Evolutionary conservation across 1,284 basidiomycete genomes (phyloP).

Genomic region (Hymenochaete sp.): DNA sequence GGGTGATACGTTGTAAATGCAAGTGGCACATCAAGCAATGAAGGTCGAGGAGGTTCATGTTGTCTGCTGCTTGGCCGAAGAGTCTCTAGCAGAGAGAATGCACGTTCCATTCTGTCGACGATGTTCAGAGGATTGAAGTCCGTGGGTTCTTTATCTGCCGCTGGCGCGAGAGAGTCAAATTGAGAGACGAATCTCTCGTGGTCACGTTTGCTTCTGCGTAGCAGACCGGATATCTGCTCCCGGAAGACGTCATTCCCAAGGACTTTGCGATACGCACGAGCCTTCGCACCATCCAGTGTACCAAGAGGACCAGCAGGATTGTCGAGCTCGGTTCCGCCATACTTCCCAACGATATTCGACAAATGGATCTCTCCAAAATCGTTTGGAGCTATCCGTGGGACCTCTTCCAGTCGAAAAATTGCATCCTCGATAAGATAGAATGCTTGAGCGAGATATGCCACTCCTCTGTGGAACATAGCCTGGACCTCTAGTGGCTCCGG

Average conservation of each 20-base stretch:
- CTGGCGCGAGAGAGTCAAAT: conserved; percentile 60
- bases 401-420: conserved; percentile 57
- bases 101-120: conserved; percentile 43
- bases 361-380: conserved; percentile 67
- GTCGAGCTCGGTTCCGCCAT: conserved; percentile 69
- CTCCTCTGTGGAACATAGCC: conserved; percentile 70
- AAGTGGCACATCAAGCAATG: conserved; percentile 30
- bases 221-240: conserved; percentile 46
- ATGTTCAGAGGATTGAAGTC: background rate
- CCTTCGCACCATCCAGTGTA: conserved; percentile 45
- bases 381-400: conserved; percentile 43
- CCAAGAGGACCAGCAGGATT: conserved; percentile 70
- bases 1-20: conserved; percentile 79
- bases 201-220: conserved; percentile 69
- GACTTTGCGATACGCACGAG: conserved; percentile 48
- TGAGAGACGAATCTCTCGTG: conserved; percentile 72
- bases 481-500: conserved; percentile 76
- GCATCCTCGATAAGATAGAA: conserved; percentile 62
- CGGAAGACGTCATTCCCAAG: conserved; percentile 45
- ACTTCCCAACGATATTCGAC: conserved; percentile 60
- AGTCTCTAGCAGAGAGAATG: conserved; percentile 57
- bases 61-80: conserved; percentile 44
- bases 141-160: conserved; percentile 16
- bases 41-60: conserved; percentile 24
- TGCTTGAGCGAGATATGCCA: conserved; percentile 70